Conservation (phyloP, 2,329 filamentous ascomycete genomes). For the Sporothrix sp. region DNA sequence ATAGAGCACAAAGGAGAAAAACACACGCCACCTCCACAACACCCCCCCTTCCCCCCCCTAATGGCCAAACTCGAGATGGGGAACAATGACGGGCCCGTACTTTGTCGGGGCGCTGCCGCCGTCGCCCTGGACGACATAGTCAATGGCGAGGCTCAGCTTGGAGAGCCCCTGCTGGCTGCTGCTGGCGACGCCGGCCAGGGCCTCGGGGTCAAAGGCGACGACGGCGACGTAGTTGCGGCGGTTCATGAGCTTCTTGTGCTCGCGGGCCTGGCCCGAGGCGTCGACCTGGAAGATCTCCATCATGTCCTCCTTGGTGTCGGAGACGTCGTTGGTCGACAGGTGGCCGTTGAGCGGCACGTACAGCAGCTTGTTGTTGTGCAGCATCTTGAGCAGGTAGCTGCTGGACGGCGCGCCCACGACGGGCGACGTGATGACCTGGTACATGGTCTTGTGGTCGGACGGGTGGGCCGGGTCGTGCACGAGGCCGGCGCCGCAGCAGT, state of each 20-base stretch:
- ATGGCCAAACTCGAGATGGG: slow-evolving; percentile 67
- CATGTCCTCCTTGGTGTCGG: slow-evolving; percentile 98
- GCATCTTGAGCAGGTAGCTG: slow-evolving; percentile 79
- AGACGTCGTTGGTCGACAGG: slow-evolving; percentile 59
- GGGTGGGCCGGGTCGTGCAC: slow-evolving; percentile 90
- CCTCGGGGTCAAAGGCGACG: slow-evolving; percentile 87
- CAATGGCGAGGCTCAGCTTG: slow-evolving; percentile 79
- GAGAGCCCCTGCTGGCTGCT: slow-evolving; percentile 34
- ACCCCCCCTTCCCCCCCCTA: slow-evolving; percentile 23
- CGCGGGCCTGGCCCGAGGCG: slow-evolving; percentile 70
- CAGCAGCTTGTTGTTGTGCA: slow-evolving; percentile 89
- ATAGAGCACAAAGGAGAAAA: too few species aligned
- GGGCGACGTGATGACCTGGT: slow-evolving; percentile 81
- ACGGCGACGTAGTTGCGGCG: slow-evolving; percentile 86
- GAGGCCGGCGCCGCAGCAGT: slow-evolving; percentile 81
- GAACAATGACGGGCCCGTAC: slow-evolving; percentile 93
- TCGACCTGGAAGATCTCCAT: slow-evolving; percentile 99
- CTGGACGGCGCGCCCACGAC: slow-evolving; percentile 84
- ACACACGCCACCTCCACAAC: too few species aligned
- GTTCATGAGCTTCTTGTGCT: slow-evolving; percentile 88
- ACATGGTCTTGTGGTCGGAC: slow-evolving; percentile 97
- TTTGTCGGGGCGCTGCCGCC: slow-evolving; percentile 64
- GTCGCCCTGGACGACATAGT: slow-evolving; percentile 95
- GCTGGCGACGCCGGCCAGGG: slow-evolving; percentile 35
- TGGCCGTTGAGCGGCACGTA: slow-evolving; percentile 87